A percentile compares a stretch with the other conserved stretches of the same genome.
Evolutionary conservation across 2,329 filamentous ascomycete species (phyloP).

Genomic region (Cordyceps javanica): DNA sequence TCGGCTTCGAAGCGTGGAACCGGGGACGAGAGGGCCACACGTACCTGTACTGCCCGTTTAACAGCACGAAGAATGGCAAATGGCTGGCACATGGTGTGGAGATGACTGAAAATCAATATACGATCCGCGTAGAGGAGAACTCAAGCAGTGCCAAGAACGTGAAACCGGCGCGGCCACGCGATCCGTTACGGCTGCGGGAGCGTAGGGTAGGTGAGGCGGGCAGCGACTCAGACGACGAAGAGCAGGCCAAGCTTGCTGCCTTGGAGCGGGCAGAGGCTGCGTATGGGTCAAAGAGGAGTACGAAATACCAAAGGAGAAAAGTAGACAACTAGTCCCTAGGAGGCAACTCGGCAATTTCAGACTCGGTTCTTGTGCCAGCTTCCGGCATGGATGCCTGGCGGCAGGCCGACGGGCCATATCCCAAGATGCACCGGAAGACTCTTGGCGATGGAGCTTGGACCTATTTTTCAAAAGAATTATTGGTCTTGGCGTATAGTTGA

Average conservation of each 20-base stretch:
- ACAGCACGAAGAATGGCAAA: not conserved
- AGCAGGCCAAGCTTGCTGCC: not conserved
- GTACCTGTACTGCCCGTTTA: constrained; percentile 8
- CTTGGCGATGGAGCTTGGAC: too few species aligned
- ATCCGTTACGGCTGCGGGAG: constrained; percentile 1
- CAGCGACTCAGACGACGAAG: not conserved
- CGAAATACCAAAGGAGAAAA: not conserved
- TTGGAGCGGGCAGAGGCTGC: constrained; percentile 3
- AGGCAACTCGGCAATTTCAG: not conserved
- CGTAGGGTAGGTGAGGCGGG: not conserved
- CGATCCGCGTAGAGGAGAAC: too few species aligned
- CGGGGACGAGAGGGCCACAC: not conserved
- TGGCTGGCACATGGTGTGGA: constrained; percentile 1
- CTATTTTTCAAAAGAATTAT: too few species aligned
- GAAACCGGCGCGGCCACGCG: not conserved
- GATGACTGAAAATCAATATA: not conserved
- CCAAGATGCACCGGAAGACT: too few species aligned
- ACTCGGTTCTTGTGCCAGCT: not conserved
- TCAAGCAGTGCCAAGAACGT: too few species aligned
- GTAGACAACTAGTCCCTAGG: not conserved
- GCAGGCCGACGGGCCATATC: too few species aligned
- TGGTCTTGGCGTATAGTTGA: too few species aligned
- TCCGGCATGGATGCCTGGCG: too few species aligned
- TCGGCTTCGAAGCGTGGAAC: constrained; percentile 14
- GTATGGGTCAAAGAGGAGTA: constrained; percentile 8